These are phyloP conservation scores for Penicillium polonicum DNA, from an alignment of 2,329 filamentous ascomycete genomes.

Conservation along the genomic window DNA sequence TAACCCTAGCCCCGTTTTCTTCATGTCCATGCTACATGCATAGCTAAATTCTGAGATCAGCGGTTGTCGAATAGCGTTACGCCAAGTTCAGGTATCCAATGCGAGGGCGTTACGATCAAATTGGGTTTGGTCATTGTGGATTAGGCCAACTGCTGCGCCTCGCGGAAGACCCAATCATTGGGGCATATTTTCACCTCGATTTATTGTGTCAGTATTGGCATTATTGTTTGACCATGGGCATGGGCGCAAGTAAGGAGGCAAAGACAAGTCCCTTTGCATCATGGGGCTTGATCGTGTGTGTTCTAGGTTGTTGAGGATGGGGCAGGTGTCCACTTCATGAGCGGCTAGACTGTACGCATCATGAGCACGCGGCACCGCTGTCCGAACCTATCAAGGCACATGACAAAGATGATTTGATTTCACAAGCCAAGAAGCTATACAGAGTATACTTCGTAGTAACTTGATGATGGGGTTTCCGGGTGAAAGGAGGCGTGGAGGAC, in stretches of 20 bases:
- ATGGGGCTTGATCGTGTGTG: neutral
- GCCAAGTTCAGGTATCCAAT: slow-evolving; percentile 1
- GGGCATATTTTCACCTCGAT: neutral
- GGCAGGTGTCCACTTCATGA: slow-evolving; percentile 1
- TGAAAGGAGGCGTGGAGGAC: neutral
- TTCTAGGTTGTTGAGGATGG: neutral
- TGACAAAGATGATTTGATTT: neutral
- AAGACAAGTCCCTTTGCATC: neutral
- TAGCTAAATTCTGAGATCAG: neutral
- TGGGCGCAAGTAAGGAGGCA: slow-evolving; percentile 3
- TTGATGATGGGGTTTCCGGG: neutral
- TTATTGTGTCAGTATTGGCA: neutral
- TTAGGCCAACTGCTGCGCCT: slow-evolving; percentile 1
- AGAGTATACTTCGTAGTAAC: neutral
- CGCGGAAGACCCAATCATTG: neutral
- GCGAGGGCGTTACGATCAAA: neutral
- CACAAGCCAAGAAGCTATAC: neutral
- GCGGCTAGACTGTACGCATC: neutral
- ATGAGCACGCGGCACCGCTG: neutral
- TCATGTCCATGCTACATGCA: neutral
- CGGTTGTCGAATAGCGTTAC: neutral
- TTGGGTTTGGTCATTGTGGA: slow-evolving; percentile 1
- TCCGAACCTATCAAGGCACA: neutral
- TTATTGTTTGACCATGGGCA: neutral
- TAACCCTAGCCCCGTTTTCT: slow-evolving; percentile 1